These are phyloP conservation scores for Globisporangium polare DNA, from an alignment of 352 stramenopile genomes.

Conservation along the genomic window DNA sequence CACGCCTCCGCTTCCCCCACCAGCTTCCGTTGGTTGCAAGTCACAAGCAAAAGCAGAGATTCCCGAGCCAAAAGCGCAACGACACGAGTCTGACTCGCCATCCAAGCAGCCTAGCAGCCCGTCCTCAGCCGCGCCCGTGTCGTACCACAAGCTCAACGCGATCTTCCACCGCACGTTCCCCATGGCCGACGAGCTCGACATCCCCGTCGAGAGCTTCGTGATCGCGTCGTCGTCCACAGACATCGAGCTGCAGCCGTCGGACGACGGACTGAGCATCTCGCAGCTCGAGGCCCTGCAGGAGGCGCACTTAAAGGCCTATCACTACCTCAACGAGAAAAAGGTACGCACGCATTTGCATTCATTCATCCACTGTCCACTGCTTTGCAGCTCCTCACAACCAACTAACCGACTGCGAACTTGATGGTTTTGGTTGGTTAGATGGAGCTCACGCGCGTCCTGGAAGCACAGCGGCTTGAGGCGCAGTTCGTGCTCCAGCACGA, in stretches of 20 bases:
- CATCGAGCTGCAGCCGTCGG: constrained; percentile 33
- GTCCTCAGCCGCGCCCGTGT: constrained; percentile 13
- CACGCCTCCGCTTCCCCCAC: background rate
- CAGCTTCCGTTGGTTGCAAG: background rate
- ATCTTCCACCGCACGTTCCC: constrained; percentile 66
- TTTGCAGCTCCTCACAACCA: background rate
- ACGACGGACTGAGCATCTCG: constrained; percentile 69
- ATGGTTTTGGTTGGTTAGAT: constrained; percentile 31
- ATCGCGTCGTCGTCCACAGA: constrained; percentile 52
- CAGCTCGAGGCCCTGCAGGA: constrained; percentile 81
- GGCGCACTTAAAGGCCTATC: constrained; percentile 76
- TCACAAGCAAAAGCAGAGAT: background rate
- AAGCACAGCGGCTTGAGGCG: constrained; percentile 68
- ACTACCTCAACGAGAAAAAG: constrained; percentile 82
- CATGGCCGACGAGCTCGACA: constrained; percentile 67
- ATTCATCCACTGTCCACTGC: constrained; percentile 7
- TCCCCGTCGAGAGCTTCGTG: constrained; percentile 71
- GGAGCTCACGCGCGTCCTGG: constrained; percentile 64
- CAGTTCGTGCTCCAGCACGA: constrained; percentile 64
- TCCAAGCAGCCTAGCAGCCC: background rate
- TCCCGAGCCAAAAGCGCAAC: too few relatives aligned
- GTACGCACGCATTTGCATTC: constrained; percentile 24
- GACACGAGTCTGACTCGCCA: background rate
- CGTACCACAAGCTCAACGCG: constrained; percentile 48
- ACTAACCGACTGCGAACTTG: background rate